These are phyloP conservation scores for Periglandula ipomoeae DNA, from an alignment of 2,329 filamentous ascomycete genomes.

Conservation along the genomic window DNA sequence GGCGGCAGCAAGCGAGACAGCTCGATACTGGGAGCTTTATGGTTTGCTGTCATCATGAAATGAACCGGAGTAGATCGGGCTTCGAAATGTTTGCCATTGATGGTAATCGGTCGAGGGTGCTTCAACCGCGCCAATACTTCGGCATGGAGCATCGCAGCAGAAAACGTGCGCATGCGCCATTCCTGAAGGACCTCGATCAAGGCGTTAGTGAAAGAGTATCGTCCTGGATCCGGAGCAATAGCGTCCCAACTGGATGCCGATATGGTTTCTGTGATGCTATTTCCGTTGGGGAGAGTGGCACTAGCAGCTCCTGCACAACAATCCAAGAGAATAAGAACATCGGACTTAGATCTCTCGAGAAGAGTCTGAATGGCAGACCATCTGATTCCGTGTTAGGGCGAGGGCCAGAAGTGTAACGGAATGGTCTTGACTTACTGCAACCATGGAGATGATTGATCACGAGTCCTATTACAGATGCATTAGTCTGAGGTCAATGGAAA, in stretches of 20 bases:
- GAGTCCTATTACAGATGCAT: constrained; percentile 27
- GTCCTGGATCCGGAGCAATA: constrained; percentile 49
- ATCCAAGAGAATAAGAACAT: constrained; percentile 49
- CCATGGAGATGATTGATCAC: constrained; percentile 43
- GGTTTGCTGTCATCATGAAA: constrained; percentile 55
- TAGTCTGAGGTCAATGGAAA: background rate
- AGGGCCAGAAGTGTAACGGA: background rate
- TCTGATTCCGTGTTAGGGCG: constrained; percentile 18
- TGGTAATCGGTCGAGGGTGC: constrained; percentile 46
- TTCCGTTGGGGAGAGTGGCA: constrained; percentile 47
- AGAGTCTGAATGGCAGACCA: constrained; percentile 54
- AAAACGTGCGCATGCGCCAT: constrained; percentile 45
- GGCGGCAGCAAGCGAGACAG: constrained; percentile 29
- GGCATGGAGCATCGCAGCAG: constrained; percentile 52
- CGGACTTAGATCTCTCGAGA: constrained; percentile 46
- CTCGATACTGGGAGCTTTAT: constrained; percentile 49
- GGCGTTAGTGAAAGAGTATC: constrained; percentile 50
- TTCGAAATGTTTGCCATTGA: constrained; percentile 49
- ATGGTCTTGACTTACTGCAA: constrained; percentile 34
- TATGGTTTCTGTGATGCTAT: constrained; percentile 52
- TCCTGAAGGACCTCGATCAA: constrained; percentile 50
- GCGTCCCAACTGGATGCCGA: constrained; percentile 54
- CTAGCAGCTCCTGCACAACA: constrained; percentile 53
- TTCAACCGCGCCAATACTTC: constrained; percentile 51
- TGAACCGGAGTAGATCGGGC: constrained; percentile 50